Evolutionary conservation across 129 eudicot species (phyloP), one percentile per base, ranked within the genome.

Genomic region (Helianthus tuberosus): DNA sequence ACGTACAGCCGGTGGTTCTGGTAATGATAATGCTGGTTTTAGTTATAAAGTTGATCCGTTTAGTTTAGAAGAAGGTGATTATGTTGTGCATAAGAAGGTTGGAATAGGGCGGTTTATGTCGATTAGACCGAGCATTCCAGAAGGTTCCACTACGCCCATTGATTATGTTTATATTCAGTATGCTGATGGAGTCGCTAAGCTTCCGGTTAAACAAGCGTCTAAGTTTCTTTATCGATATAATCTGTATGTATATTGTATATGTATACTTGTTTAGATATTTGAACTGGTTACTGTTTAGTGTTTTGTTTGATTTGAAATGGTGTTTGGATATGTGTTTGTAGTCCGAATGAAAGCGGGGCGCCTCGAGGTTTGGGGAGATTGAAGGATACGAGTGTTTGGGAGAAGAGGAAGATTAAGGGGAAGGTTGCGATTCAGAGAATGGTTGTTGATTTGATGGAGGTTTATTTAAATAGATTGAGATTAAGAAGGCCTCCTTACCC

Each of bases 381-480:
- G 82, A 90, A 81, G 78, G 98, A 93, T 73, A 86, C 93, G 11
- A 85, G 84, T 83, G 83, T 89, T 29, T 93, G 98, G 98, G 97
- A 93, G 80, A 90, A 80, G 86, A 86, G 98, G 76, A 93, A 89
- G 84, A 71, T 79, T 39, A 93, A 90, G 75, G 98, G 98, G 76
- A 90, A 90, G 81, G 98, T 93, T 83, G 98, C 98, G 4, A 89
- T 93, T 81, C 97, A 93, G 81, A 90, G 76, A 78, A 93, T 93
- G 98, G 98, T 93, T 67, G 98, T 93, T 51, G 98, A 93, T 74
- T 70, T 93, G 76, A 93, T 93, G 98, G 98, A 93, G 87, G 74
- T 93, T 69, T 93, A 93, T 83, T 67, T 93, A 23, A 93, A 93
- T 72, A 85, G 98, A 69, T 87, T 93, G 55, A 90, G 90, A 74